These are phyloP conservation scores for Suillus subalutaceus DNA, from an alignment of 768 basidiomycete genomes.

Conservation along the genomic window DNA sequence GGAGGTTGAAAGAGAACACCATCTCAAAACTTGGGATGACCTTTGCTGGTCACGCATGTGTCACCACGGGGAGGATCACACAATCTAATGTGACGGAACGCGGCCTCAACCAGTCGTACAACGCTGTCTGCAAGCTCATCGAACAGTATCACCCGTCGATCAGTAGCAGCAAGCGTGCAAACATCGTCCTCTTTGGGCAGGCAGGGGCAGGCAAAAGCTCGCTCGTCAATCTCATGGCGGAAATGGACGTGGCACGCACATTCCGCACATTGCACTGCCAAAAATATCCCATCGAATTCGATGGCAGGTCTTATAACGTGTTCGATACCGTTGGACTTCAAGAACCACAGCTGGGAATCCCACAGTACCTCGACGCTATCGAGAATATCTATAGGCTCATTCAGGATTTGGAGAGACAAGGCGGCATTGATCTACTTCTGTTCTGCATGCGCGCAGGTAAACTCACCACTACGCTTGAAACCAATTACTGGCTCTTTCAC, in stretches of 20 bases:
- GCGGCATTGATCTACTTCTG: constrained; percentile 43
- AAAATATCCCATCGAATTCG: constrained; percentile 29
- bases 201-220: too few relatives aligned
- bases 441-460: constrained; percentile 41
- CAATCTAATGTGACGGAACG: constrained; percentile 2
- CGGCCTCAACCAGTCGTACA: constrained; percentile 31
- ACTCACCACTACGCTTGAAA: constrained; percentile 36
- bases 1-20: constrained; percentile 33
- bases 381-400: constrained; percentile 36
- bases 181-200: too few relatives aligned
- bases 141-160: constrained; percentile 12
- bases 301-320: constrained; percentile 22
- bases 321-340: constrained; percentile 40
- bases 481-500: constrained; percentile 42
- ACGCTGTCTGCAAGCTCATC: constrained; percentile 45
- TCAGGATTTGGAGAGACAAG: constrained; percentile 30
- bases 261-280: constrained; percentile 24
- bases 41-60: not conserved
- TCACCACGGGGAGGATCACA: not conserved
- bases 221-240: too few relatives aligned
- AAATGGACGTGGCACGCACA: too few relatives aligned
- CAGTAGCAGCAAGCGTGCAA: too few relatives aligned
- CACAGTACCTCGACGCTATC: constrained; percentile 27
- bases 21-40: not conserved
- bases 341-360: constrained; percentile 30